Percentiles rank a stretch among this genome's conserved stretches.
phyloP scores from a whole-genome alignment of 164 flowering plant genomes.

The Tetrastigma voinierianum region DNA sequence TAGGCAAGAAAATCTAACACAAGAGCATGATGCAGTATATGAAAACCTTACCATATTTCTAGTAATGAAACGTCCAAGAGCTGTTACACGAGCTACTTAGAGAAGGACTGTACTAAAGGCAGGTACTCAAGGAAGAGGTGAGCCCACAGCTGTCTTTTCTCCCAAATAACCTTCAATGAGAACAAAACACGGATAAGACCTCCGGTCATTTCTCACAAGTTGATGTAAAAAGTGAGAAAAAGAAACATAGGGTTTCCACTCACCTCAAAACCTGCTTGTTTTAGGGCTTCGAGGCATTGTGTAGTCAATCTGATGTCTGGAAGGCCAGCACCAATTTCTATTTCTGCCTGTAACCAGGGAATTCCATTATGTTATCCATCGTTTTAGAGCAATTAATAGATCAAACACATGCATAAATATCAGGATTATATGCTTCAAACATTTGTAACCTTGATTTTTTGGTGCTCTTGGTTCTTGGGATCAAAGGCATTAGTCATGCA shows the following conservation, averaged over 20 bases:
- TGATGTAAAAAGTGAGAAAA: no score
- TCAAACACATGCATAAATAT: neutral
- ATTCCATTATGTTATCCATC: neutral
- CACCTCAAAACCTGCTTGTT: constrained; percentile 91
- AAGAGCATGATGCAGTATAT: neutral
- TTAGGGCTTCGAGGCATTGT: constrained; percentile 82
- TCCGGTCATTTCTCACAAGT: neutral
- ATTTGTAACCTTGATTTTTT: constrained; percentile 74
- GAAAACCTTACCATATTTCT: constrained; percentile 64
- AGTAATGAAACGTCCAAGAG: constrained; percentile 83
- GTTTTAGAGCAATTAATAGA: neutral
- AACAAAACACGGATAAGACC: neutral
- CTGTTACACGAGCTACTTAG: constrained; percentile 82
- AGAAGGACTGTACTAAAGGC: constrained; percentile 77
- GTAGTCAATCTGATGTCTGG: constrained; percentile 74
- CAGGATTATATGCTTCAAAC: neutral
- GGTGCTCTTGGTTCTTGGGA: constrained; percentile 74
- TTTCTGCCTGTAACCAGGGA: constrained; percentile 58
- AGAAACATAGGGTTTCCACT: constrained; percentile 10
- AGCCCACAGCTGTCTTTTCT: constrained; percentile 73
- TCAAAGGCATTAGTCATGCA: constrained; percentile 93
- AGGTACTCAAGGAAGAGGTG: constrained; percentile 92
- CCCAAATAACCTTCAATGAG: constrained; percentile 75
- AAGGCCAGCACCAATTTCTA: constrained; percentile 94
- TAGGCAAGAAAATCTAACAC: neutral